Percentiles rank a stretch among this genome's conserved stretches.
Conservation (phyloP, 495 filamentous ascomycete genomes). For the Letharia columbiana region DNA sequence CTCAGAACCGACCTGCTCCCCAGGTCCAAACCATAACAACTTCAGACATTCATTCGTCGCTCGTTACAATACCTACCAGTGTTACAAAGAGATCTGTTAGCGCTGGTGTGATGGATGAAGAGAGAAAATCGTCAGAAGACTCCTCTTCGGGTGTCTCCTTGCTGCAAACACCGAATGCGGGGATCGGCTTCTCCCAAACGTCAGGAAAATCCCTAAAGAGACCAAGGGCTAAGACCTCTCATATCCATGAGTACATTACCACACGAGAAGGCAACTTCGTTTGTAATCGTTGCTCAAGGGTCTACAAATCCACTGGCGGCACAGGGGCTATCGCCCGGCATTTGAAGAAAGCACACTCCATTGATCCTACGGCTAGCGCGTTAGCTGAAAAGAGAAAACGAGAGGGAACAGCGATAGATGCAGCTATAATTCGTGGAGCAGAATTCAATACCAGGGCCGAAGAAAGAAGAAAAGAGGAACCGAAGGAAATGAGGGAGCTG, state of each 20-base stretch:
- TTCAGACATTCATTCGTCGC: background rate
- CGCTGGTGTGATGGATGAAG: background rate
- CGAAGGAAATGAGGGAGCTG: too few species aligned
- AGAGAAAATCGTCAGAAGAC: background rate
- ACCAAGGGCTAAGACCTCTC: background rate
- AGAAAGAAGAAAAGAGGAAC: background rate
- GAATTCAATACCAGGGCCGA: background rate
- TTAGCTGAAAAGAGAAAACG: background rate
- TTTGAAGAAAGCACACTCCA: background rate
- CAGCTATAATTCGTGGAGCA: background rate
- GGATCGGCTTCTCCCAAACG: background rate
- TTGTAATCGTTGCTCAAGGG: background rate
- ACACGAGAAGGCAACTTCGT: background rate
- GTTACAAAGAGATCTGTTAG: background rate
- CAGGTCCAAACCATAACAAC: background rate
- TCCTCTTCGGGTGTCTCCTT: background rate
- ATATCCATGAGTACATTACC: background rate
- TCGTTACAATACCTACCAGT: background rate
- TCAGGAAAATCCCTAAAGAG: background rate
- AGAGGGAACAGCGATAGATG: background rate
- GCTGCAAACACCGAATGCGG: background rate
- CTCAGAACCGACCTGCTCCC: background rate
- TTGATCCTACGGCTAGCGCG: background rate
- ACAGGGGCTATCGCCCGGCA: constrained; percentile 1
- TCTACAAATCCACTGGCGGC: background rate